phyloP scores from a whole-genome alignment of 2,329 filamentous ascomycete species.

The Penicillium aurantiogriseum region DNA sequence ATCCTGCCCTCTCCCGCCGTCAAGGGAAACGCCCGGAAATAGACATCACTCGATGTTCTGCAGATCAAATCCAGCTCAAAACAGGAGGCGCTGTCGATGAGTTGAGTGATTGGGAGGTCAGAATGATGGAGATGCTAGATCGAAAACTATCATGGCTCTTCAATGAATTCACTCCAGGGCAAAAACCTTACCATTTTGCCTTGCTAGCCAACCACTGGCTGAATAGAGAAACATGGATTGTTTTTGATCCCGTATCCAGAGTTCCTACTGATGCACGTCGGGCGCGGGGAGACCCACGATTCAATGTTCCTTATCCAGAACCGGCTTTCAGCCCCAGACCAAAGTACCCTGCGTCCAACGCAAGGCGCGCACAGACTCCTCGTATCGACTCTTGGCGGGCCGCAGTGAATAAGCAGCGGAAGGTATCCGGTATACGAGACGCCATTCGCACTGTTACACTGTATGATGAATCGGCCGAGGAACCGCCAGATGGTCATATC shows the following conservation, averaged over 20 bases:
- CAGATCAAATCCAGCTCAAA: not conserved
- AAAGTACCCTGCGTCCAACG: conserved; percentile 28
- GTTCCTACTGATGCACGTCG: conserved; percentile 33
- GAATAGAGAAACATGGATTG: conserved; percentile 42
- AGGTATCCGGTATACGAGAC: conserved; percentile 29
- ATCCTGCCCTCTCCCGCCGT: not conserved
- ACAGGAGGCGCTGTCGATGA: conserved; percentile 3
- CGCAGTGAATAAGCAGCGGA: conserved; percentile 38
- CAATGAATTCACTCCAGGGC: conserved; percentile 39
- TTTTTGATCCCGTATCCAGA: conserved; percentile 41
- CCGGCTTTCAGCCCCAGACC: conserved; percentile 19
- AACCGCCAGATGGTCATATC: conserved; percentile 39
- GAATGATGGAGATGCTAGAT: conserved; percentile 35
- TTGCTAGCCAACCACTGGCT: conserved; percentile 44
- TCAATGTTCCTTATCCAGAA: conserved; percentile 31
- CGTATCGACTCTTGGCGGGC: conserved; percentile 42
- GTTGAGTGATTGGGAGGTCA: conserved; percentile 38
- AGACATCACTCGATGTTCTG: not conserved
- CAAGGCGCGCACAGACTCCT: conserved; percentile 25
- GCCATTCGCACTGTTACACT: conserved; percentile 32
- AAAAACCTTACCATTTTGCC: conserved; percentile 42
- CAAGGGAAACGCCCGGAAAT: not conserved
- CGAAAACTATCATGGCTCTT: conserved; percentile 41
- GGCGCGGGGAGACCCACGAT: conserved; percentile 37
- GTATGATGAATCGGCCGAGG: conserved; percentile 39